Percentiles rank a stretch among this genome's conserved stretches.
These are phyloP conservation scores for Akebia trifoliata DNA, from an alignment of 164 flowering plant species.

Conservation along the genomic window DNA sequence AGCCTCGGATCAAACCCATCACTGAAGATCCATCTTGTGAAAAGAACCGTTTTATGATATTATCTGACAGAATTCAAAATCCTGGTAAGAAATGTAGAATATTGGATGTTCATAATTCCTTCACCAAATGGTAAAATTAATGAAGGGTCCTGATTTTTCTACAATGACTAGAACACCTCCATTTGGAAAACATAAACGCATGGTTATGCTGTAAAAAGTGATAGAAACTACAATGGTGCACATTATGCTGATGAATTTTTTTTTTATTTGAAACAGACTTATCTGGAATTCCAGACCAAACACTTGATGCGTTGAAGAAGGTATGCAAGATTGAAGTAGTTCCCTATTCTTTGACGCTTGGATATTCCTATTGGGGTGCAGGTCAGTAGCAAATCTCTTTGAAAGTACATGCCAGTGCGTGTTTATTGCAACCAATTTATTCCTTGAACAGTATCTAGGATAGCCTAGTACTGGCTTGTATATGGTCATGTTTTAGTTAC, in stretches of 20 bases:
- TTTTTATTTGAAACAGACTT: constrained; percentile 47
- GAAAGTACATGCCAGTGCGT: constrained; percentile 3
- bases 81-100: constrained; percentile 41
- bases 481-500: too few relatives aligned
- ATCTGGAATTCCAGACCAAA: constrained; percentile 66
- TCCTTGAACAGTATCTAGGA: neutral
- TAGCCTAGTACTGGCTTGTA: neutral
- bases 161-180: too few relatives aligned
- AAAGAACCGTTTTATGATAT: constrained; percentile 59
- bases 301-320: constrained; percentile 53
- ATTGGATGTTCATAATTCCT: neutral
- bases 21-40: constrained; percentile 80
- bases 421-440: neutral
- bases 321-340: constrained; percentile 72
- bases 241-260: constrained; percentile 4
- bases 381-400: constrained; percentile 35
- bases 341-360: constrained; percentile 79
- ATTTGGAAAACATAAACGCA: neutral
- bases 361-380: constrained; percentile 95
- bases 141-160: neutral
- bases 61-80: constrained; percentile 68
- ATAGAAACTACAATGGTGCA: too few relatives aligned
- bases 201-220: too few relatives aligned
- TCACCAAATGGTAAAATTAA: neutral
- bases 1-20: constrained; percentile 77